phyloP scores from a whole-genome alignment of 768 basidiomycete genomes.

The Termitomyces sp. region DNA sequence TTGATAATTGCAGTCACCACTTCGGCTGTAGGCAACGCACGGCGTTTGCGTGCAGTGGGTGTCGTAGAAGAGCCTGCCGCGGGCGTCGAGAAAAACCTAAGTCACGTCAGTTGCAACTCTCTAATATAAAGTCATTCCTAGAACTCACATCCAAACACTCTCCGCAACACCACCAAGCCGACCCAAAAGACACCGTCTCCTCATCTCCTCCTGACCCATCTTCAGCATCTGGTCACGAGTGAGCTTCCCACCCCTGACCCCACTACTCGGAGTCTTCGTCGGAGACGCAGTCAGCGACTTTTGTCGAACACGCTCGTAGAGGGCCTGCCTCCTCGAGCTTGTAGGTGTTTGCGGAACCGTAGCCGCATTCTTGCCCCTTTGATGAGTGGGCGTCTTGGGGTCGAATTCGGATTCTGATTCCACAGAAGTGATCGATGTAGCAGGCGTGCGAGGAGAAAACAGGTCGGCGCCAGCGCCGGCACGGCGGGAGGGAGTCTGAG shows the following conservation, averaged over 20 bases:
- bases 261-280: conserved; percentile 47
- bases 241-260: conserved; percentile 41
- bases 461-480: conserved; percentile 33
- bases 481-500: conserved; percentile 62
- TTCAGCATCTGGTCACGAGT: conserved; percentile 67
- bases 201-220: conserved; percentile 74
- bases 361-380: conserved; percentile 48
- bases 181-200: conserved; percentile 72
- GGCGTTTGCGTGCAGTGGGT: conserved; percentile 63
- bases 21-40: conserved; percentile 63
- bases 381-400: conserved; percentile 67
- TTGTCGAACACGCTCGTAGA: conserved; percentile 79
- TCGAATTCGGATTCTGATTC: conserved; percentile 28
- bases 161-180: conserved; percentile 81
- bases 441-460: conserved; percentile 47
- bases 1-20: conserved; percentile 70
- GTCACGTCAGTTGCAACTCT: background rate
- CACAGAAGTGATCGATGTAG: conserved; percentile 22
- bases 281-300: conserved; percentile 68
- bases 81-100: conserved; percentile 73
- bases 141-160: conserved; percentile 78
- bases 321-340: conserved; percentile 71
- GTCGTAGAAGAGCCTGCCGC: conserved; percentile 43
- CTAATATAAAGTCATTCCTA: background rate
- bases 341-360: conserved; percentile 68